Evolutionary conservation across 1,284 basidiomycete genomes (phyloP).

Genomic region (Apiotrichum montevideense): DNA sequence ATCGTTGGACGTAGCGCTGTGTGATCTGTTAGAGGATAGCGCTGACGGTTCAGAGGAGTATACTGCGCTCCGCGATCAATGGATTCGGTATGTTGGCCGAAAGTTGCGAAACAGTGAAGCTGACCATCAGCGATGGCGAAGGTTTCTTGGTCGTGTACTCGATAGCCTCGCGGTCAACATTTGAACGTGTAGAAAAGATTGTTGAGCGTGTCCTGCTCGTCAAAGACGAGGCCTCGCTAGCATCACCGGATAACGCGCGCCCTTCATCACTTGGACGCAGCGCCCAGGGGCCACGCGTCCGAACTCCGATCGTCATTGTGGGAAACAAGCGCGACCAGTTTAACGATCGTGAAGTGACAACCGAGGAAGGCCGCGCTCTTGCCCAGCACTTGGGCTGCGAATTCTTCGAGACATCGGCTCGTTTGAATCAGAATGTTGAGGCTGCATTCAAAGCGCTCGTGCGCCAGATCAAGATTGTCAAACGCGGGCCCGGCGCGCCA

Average conservation of each 20-base stretch:
- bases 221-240: constrained; percentile 69
- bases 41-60: constrained; percentile 67
- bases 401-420: constrained; percentile 94
- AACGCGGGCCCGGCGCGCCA: constrained; percentile 18
- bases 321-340: constrained; percentile 80
- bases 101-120: neutral
- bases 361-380: constrained; percentile 77
- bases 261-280: neutral
- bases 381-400: constrained; percentile 85
- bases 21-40: too few species aligned
- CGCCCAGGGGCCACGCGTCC: neutral
- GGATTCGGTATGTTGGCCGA: constrained; percentile 73
- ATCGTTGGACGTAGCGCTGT: too few species aligned
- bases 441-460: constrained; percentile 86
- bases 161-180: constrained; percentile 88
- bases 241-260: constrained; percentile 3
- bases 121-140: constrained; percentile 74
- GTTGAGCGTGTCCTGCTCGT: constrained; percentile 90
- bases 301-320: constrained; percentile 62
- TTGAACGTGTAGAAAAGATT: constrained; percentile 90
- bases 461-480: constrained; percentile 60
- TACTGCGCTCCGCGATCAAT: constrained; percentile 95
- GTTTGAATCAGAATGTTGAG: constrained; percentile 92
- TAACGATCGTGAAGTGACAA: constrained; percentile 76
- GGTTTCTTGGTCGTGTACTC: constrained; percentile 72